phyloP scores from a whole-genome alignment of 495 filamentous ascomycete genomes.

The Hyaloscypha hepaticicola region DNA sequence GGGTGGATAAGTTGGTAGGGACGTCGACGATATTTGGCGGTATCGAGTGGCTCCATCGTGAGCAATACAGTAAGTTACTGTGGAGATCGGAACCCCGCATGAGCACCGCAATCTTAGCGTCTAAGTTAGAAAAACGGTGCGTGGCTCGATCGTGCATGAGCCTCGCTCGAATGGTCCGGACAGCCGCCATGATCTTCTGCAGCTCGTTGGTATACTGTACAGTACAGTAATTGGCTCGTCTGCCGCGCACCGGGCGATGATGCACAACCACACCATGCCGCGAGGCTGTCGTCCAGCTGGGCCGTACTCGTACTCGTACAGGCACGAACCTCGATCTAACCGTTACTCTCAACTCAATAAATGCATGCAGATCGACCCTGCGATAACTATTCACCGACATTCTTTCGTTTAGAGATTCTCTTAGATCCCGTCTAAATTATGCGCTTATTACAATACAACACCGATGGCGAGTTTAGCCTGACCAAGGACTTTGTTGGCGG shows the following conservation, averaged over 20 bases:
- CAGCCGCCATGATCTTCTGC: background rate
- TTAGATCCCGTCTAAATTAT: background rate
- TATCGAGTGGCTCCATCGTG: too few species aligned
- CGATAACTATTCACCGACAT: background rate
- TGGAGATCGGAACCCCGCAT: too few species aligned
- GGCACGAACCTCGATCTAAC: background rate
- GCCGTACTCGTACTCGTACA: too few species aligned
- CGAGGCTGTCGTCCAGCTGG: background rate
- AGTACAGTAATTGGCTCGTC: background rate
- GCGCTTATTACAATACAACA: background rate
- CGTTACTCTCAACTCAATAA: background rate
- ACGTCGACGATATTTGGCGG: too few species aligned
- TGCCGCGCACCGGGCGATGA: background rate
- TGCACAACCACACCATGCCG: background rate
- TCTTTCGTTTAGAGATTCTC: background rate
- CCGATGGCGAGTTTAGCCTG: slow-evolving; percentile 3
- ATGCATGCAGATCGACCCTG: background rate
- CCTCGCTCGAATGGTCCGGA: background rate
- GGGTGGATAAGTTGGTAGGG: too few species aligned
- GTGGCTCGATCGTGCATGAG: background rate
- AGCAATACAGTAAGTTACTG: too few species aligned
- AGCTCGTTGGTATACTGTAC: too few species aligned
- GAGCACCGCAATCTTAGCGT: too few species aligned
- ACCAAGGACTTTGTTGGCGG: slow-evolving; percentile 2
- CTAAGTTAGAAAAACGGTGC: too few species aligned